Percentiles rank a stretch among this genome's conserved stretches.
Conservation (phyloP, 495 filamentous ascomycete genomes). For the Tuber borchii region DNA sequence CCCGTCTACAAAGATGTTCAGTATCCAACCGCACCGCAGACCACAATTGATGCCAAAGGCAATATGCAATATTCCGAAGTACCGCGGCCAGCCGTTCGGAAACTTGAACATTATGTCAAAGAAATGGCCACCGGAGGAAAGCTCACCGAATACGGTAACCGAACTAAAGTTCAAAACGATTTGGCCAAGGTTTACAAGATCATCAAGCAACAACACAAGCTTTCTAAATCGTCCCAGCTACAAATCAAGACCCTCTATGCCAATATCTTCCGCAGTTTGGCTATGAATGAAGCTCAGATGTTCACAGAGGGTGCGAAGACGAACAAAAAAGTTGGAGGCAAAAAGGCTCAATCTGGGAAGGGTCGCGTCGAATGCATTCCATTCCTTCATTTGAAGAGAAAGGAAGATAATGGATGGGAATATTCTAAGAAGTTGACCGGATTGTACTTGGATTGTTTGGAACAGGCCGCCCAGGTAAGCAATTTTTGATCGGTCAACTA, state of each 20-base stretch:
- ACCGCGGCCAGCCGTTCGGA: slow-evolving; percentile 81
- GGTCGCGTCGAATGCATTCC: slow-evolving; percentile 78
- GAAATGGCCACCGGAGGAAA: slow-evolving; percentile 99
- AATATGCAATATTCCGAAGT: slow-evolving; percentile 84
- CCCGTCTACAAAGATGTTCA: slow-evolving; percentile 95
- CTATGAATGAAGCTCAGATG: slow-evolving; percentile 97
- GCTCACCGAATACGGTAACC: slow-evolving; percentile 96
- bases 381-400: slow-evolving; percentile 94
- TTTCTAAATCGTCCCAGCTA: slow-evolving; percentile 87
- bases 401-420: slow-evolving; percentile 91
- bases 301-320: slow-evolving; percentile 63
- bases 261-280: slow-evolving; percentile 83
- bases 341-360: slow-evolving; percentile 24
- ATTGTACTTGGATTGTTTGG: slow-evolving; percentile 81
- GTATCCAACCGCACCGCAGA: slow-evolving; percentile 82
- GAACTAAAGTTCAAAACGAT: slow-evolving; percentile 95
- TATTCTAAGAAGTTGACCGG: slow-evolving; percentile 97
- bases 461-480: slow-evolving; percentile 65
- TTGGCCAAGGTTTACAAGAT: slow-evolving; percentile 91
- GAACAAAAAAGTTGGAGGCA: slow-evolving; percentile 53
- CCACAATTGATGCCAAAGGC: slow-evolving; percentile 79
- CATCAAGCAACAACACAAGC: slow-evolving; percentile 92
- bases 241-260: slow-evolving; percentile 92
- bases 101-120: slow-evolving; percentile 95
- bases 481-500: neutral